phyloP scores from a whole-genome alignment of 192 early-diverging fungal genomes.

The Entomortierella chlamydospora region DNA sequence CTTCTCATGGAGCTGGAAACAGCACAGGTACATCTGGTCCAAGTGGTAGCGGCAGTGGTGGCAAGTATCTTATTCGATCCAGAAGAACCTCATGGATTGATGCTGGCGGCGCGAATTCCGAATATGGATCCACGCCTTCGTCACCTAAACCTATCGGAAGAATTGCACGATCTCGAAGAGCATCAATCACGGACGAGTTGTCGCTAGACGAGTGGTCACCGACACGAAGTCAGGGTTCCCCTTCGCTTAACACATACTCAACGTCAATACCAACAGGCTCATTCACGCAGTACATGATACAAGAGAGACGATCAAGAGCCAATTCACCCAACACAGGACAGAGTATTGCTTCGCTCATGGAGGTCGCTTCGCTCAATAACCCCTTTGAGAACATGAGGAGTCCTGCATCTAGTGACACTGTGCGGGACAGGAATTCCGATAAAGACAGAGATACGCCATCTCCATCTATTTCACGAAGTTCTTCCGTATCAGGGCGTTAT shows the following conservation, averaged over 20 bases:
- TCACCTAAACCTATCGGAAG: constrained; percentile 45
- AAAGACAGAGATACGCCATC: constrained; percentile 46
- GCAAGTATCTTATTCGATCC: constrained; percentile 51
- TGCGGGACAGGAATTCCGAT: constrained; percentile 41
- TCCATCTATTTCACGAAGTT: constrained; percentile 46
- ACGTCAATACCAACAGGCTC: constrained; percentile 54
- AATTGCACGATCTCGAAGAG: constrained; percentile 31
- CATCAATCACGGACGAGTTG: constrained; percentile 49
- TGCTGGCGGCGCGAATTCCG: constrained; percentile 39
- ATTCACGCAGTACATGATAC: constrained; percentile 46
- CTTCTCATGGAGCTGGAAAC: constrained; percentile 12
- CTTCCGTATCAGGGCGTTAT: constrained; percentile 49
- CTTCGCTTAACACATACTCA: constrained; percentile 52
- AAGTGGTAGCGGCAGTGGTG: constrained; percentile 40
- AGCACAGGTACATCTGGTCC: constrained; percentile 4
- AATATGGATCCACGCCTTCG: constrained; percentile 43
- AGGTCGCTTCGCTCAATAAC: constrained; percentile 35
- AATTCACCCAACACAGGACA: constrained; percentile 43
- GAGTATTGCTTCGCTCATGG: constrained; percentile 51
- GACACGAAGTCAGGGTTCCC: constrained; percentile 25
- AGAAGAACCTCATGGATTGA: constrained; percentile 54
- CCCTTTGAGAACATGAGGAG: constrained; percentile 48
- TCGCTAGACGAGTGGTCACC: constrained; percentile 49
- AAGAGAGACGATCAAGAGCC: constrained; percentile 35
- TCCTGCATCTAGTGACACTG: constrained; percentile 38